Evolutionary conservation across 2,329 filamentous ascomycete genomes (phyloP).

Genomic region (Epichloe gansuensis): DNA sequence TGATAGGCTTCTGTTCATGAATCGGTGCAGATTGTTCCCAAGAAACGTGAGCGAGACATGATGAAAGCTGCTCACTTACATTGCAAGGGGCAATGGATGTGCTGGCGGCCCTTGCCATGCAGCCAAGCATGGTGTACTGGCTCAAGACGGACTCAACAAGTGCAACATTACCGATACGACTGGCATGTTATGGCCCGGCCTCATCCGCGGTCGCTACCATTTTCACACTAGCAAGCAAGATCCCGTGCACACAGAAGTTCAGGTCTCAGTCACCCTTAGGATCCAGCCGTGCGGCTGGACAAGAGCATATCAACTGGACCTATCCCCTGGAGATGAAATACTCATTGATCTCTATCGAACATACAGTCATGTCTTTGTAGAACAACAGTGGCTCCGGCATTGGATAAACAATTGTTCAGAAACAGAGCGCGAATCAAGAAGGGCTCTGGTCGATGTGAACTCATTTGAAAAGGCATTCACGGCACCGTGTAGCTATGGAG

Average conservation of each 20-base stretch:
- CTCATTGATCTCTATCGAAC: neutral
- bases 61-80: neutral
- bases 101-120: neutral
- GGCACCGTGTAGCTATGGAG: neutral
- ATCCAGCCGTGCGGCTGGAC: neutral
- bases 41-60: neutral
- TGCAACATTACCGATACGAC: neutral
- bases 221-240: neutral
- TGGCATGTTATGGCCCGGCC: constrained; percentile 1
- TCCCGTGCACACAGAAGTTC: neutral
- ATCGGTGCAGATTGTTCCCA: neutral
- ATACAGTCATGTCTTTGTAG: neutral
- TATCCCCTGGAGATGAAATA: neutral
- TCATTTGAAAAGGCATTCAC: neutral
- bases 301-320: neutral
- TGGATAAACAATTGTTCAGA: neutral
- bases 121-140: neutral
- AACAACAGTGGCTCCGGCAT: too few relatives aligned
- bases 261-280: neutral
- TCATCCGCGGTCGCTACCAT: neutral
- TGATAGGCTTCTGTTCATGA: neutral
- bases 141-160: neutral
- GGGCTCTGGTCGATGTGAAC: neutral
- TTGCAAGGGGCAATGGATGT: neutral
- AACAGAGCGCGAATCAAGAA: neutral